Conservation (phyloP, 306 rosid genomes). For the Lathyrus sativus region DNA sequence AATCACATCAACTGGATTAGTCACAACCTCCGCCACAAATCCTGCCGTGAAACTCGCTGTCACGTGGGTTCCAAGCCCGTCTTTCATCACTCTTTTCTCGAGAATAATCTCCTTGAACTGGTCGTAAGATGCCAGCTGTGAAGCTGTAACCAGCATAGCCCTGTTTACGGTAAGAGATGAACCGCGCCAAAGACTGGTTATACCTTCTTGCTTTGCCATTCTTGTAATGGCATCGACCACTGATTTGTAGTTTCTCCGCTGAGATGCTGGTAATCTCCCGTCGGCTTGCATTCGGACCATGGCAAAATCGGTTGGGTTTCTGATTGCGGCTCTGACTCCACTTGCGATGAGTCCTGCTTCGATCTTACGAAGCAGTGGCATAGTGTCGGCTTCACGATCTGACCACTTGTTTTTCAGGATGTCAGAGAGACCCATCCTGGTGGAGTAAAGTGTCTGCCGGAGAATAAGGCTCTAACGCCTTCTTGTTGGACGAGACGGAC, state of each 20-base stretch:
- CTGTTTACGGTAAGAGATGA: conserved; percentile 65
- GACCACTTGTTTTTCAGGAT: conserved; percentile 67
- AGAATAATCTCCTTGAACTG: conserved; percentile 65
- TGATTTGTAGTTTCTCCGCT: conserved; percentile 61
- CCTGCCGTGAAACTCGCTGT: conserved; percentile 72
- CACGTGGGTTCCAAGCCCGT: conserved; percentile 75
- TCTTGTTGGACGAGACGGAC: conserved; percentile 61
- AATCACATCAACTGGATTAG: conserved; percentile 79
- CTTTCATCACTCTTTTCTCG: conserved; percentile 47
- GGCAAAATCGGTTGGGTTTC: conserved; percentile 77
- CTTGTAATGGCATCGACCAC: conserved; percentile 56
- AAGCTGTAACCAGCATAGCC: conserved; percentile 78
- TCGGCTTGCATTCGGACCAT: conserved; percentile 87
- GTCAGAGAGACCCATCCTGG: conserved; percentile 82
- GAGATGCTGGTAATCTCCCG: conserved; percentile 58
- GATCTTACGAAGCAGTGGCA: no score
- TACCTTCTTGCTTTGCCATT: conserved; percentile 56
- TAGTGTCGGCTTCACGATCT: conserved; percentile 44
- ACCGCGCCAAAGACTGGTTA: conserved; percentile 70
- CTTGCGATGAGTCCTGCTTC: conserved; percentile 57
- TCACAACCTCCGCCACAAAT: conserved; percentile 58
- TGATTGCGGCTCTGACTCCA: conserved; percentile 58
- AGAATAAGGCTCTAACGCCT: conserved; percentile 55
- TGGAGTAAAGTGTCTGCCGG: neutral
- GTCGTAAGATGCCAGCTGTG: conserved; percentile 71